These are phyloP conservation scores for Hyphochytrium catenoides DNA, from an alignment of 352 stramenopile species.

Conservation along the genomic window DNA sequence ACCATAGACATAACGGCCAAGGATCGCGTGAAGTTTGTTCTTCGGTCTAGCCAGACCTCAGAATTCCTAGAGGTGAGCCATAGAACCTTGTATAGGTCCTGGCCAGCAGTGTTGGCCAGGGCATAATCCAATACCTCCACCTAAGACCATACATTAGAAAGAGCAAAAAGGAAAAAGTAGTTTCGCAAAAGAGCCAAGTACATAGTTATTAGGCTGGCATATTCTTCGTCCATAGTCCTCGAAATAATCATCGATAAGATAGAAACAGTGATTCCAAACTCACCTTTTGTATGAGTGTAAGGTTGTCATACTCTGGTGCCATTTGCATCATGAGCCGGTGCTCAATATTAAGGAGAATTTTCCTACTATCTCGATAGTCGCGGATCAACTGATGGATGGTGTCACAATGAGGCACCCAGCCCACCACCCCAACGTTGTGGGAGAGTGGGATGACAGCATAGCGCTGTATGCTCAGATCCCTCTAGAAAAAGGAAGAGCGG, in stretches of 20 bases:
- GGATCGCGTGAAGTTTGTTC: constrained; percentile 89
- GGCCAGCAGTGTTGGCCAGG: constrained; percentile 71
- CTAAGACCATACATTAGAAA: no score
- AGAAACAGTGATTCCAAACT: no score
- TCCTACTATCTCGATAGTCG: constrained; percentile 66
- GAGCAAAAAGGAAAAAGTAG: no score
- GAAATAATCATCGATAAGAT: no score
- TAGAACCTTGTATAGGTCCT: constrained; percentile 91
- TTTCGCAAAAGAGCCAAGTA: no score
- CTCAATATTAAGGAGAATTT: constrained; percentile 80
- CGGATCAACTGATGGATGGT: constrained; percentile 93
- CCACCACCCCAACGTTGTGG: constrained; percentile 91
- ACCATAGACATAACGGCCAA: constrained; percentile 98
- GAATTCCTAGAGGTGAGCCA: constrained; percentile 89
- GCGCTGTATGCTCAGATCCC: constrained; percentile 89
- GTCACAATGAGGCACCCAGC: constrained; percentile 94
- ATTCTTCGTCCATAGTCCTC: no score
- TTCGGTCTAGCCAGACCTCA: constrained; percentile 91
- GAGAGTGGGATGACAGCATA: constrained; percentile 96
- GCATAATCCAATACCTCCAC: constrained; percentile 91
- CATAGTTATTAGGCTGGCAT: no score
- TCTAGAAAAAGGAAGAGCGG: no score
- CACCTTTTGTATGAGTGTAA: constrained; percentile 93
- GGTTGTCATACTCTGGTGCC: constrained; percentile 80
- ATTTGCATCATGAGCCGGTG: constrained; percentile 64